A percentile compares a stretch with the other conserved stretches of the same genome.
phyloP scores from a whole-genome alignment of 805 yeast genomes.

The Cyberlindnera saturnus region DNA sequence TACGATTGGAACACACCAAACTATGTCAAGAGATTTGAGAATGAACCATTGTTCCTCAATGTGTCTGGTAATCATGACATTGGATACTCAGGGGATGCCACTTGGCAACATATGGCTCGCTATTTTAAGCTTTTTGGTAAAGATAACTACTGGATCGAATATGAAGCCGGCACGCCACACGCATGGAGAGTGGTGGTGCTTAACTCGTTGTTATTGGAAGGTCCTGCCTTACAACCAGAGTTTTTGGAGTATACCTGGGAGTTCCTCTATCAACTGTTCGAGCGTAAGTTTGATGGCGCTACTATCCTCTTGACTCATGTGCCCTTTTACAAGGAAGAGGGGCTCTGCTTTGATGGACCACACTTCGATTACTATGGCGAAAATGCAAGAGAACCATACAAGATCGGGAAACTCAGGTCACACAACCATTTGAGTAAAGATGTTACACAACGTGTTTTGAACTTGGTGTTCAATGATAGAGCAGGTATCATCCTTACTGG shows the following conservation, averaged over 20 bases:
- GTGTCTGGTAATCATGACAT: conserved; percentile 94
- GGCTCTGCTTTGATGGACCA: conserved; percentile 87
- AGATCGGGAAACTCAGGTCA: conserved; percentile 65
- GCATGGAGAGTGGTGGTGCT: conserved; percentile 90
- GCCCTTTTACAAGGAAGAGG: conserved; percentile 77
- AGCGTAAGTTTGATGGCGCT: conserved; percentile 60
- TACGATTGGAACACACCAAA: conserved; percentile 57
- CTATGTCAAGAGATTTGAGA: conserved; percentile 24
- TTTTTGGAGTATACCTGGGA: conserved; percentile 64
- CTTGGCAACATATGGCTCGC: conserved; percentile 83
- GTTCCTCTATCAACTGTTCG: conserved; percentile 57
- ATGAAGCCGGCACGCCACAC: conserved; percentile 52
- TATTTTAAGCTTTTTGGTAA: conserved; percentile 72
- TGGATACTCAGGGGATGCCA: conserved; percentile 93
- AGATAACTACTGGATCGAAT: conserved; percentile 77
- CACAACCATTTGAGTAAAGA: conserved; percentile 79
- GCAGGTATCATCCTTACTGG: conserved; percentile 87
- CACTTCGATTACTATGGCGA: conserved; percentile 53
- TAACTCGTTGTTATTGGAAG: conserved; percentile 79
- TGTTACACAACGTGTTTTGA: conserved; percentile 59
- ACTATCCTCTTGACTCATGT: conserved; percentile 84
- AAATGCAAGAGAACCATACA: conserved; percentile 55
- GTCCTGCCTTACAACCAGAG: conserved; percentile 77
- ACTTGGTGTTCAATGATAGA: conserved; percentile 60
- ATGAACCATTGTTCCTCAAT: conserved; percentile 69